These are phyloP conservation scores for Remersonia thermophila DNA, from an alignment of 2,329 filamentous ascomycete genomes.

Conservation along the genomic window DNA sequence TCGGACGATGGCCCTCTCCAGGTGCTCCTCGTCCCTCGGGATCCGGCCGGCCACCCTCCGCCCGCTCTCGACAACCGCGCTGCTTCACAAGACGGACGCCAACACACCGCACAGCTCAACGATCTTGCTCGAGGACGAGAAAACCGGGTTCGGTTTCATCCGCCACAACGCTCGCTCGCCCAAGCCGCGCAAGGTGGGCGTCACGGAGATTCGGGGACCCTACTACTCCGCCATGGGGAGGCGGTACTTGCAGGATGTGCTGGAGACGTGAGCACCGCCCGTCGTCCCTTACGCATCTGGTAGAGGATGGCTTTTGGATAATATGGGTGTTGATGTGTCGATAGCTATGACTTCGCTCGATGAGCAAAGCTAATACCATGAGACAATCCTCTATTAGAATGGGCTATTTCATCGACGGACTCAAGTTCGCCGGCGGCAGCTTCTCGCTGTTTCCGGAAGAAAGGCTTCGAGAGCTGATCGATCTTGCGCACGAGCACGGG, in stretches of 20 bases:
- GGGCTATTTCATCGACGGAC: conserved; percentile 40
- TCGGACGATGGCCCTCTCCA: too few relatives aligned
- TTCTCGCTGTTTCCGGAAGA: conserved; percentile 38
- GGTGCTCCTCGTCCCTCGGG: too few relatives aligned
- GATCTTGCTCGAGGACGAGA: conserved; percentile 34
- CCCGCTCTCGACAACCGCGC: too few relatives aligned
- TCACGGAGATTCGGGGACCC: conserved; percentile 43
- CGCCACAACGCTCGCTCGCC: conserved; percentile 34
- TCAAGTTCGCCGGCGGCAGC: conserved; percentile 42
- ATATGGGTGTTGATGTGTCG: neutral
- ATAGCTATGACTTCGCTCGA: too few relatives aligned
- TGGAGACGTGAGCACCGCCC: conserved; percentile 35
- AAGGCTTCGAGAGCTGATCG: conserved; percentile 32
- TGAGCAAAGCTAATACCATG: too few relatives aligned
- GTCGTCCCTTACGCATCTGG: too few relatives aligned
- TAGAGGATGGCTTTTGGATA: too few relatives aligned
- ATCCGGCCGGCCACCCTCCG: too few relatives aligned
- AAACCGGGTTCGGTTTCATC: conserved; percentile 37
- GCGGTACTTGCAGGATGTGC: conserved; percentile 37
- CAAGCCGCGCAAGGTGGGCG: conserved; percentile 36
- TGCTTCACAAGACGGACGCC: too few relatives aligned
- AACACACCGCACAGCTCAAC: too few relatives aligned
- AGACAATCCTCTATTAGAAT: conserved; percentile 28
- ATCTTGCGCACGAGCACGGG: conserved; percentile 34
- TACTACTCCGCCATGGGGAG: conserved; percentile 44